Percentiles rank a stretch among this genome's conserved stretches.
Conservation (phyloP, 23 red algal genomes). For the Gracilaria vermiculophylla region DNA sequence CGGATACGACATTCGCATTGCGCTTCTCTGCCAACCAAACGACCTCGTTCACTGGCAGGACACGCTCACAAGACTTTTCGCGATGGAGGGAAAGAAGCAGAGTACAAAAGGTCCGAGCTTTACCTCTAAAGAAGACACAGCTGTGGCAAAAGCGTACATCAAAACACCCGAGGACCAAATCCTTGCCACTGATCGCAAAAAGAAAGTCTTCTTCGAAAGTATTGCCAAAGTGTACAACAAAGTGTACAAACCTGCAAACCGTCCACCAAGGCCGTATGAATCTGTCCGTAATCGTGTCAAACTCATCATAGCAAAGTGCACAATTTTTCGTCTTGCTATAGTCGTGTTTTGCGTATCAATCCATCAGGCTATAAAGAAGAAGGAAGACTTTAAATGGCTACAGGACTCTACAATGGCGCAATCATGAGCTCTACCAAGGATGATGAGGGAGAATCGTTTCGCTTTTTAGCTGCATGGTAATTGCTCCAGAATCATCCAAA, state of each 20-base stretch:
- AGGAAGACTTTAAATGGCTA: background rate
- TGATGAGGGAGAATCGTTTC: background rate
- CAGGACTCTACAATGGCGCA: background rate
- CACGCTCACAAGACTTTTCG: too few relatives aligned
- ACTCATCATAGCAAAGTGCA: background rate
- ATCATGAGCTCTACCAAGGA: background rate
- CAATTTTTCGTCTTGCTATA: background rate
- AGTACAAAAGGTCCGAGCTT: background rate
- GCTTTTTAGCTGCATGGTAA: background rate
- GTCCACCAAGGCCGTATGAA: too few relatives aligned
- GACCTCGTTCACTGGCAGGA: too few relatives aligned
- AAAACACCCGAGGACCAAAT: background rate
- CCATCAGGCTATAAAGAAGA: background rate
- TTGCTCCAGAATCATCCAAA: background rate
- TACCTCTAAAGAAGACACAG: background rate
- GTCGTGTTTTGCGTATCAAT: background rate
- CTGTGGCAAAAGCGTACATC: slow-evolving; percentile 1
- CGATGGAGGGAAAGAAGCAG: background rate
- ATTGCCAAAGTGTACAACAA: too few relatives aligned
- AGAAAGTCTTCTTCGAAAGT: too few relatives aligned
- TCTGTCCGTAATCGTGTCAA: background rate
- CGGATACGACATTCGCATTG: too few relatives aligned
- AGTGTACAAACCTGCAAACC: too few relatives aligned
- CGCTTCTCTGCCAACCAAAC: too few relatives aligned
- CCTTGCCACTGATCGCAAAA: background rate